Base-by-base conservation (phyloP, 805 yeast genomes). In the Wickerhamiella galacta region DNA sequence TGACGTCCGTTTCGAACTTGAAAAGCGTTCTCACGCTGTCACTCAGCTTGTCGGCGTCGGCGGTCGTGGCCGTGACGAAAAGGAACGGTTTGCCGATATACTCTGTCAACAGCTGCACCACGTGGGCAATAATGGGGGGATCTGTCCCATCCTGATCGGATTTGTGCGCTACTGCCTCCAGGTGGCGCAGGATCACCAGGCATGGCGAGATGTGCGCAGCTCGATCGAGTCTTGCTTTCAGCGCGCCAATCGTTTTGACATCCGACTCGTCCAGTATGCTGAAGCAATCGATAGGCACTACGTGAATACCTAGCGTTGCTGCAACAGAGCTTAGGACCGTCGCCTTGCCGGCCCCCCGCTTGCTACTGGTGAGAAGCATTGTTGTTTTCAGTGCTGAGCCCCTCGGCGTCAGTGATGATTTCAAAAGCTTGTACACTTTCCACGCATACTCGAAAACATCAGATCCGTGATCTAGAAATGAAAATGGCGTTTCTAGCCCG, bases 341-440 rank as follows among this genome's bases (percentile, higher is more conserved):
- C 0, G 77, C 50, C 47, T 87, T 87, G 0, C 98, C 98, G 5
- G 79, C 70, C 6, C 78, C 82, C 33, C 92, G 60, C 20, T 72
- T 66, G 44, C 71, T 57, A 3, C 95, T 80, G 32, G 66, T 68
- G 16, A 90, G 49, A 17, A 83, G 49, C 0, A 83, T 56, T 0
- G 81, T 64, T 0, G 93, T 74, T 30, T 63, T 65, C 21, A 80
- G 46, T 2, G 60, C 52, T 1, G 59, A 48, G 12, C 51, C 57
- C 14, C 39, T 33, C 12, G 47, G 31, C 39, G 51, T 21, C 20
- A 41, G 34, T 44, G 53, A 60, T 0, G 93, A 71, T 12, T 54
- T 51, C 2, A 83, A 47, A 16, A 78, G 61, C 33, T 70, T 70
- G 7, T 58, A 45, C 15, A 82, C 51, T 30, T 67, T 61, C 27